Evolutionary conservation across 192 early-diverging fungal genomes (phyloP).

Genomic region (Podila epicladia): DNA sequence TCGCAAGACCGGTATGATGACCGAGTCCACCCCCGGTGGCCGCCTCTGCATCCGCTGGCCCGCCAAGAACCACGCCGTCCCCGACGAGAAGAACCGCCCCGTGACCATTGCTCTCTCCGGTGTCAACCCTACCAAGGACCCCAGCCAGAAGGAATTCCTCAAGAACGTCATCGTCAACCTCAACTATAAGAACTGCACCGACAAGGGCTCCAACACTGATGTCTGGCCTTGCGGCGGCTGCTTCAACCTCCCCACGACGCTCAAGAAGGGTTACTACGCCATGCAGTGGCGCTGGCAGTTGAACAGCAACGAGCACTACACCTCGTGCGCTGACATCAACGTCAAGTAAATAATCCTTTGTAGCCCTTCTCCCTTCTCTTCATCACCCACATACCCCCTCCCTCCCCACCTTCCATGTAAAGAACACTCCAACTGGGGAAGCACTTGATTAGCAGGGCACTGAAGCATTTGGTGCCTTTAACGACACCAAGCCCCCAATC

Average conservation of each 20-base stretch:
- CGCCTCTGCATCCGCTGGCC: slow-evolving; percentile 51
- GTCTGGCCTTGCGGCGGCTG: slow-evolving; percentile 49
- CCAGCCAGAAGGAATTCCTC: slow-evolving; percentile 34
- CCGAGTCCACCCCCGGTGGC: slow-evolving; percentile 15
- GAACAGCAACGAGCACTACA: slow-evolving; percentile 35
- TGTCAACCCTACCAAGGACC: slow-evolving; percentile 21
- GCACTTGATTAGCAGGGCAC: no score
- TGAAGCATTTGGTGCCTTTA: not conserved
- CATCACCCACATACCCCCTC: not conserved
- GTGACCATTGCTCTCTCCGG: slow-evolving; percentile 33
- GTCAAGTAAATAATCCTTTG: slow-evolving; percentile 2
- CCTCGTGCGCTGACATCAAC: slow-evolving; percentile 39
- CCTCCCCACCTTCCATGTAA: not conserved
- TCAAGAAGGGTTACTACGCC: slow-evolving; percentile 21
- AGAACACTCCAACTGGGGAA: not conserved
- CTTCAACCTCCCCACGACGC: slow-evolving; percentile 27
- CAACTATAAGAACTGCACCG: slow-evolving; percentile 50
- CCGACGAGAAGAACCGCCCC: slow-evolving; percentile 23
- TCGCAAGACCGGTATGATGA: slow-evolving; percentile 31
- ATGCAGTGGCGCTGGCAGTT: slow-evolving; percentile 52
- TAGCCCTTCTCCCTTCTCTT: not conserved
- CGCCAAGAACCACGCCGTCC: slow-evolving; percentile 51
- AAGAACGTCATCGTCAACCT: slow-evolving; percentile 20
- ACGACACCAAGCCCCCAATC: no score
- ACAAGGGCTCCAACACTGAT: slow-evolving; percentile 31